Base-by-base conservation (phyloP, 1,284 basidiomycete species). In the Mycosarcoma maydis region DNA sequence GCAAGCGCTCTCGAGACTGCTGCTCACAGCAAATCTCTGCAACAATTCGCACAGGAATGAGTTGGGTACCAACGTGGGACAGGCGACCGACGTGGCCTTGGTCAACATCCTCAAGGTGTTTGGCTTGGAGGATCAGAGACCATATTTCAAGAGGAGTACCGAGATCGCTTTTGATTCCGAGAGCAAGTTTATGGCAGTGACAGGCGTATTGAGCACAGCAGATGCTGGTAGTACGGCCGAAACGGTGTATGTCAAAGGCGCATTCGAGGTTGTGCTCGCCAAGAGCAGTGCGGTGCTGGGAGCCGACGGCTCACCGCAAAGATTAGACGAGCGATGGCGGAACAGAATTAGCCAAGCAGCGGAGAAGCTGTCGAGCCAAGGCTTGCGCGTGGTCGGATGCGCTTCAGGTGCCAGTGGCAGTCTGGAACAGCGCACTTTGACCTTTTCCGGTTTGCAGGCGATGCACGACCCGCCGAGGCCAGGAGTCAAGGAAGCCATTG, bases 401-500 rank as follows among this genome's bases (percentile, higher is more conserved):
- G 94, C 93, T 1, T 93, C 90, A 65, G 92, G 92, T 0, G 17
- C 52, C 0, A 32, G 16, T 13, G 57, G 50, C 24, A 53, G 47
- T 43, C 56, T 72, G 4, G 83, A 81, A 17, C 72, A 80, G 16
- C 83, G 84, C 26, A 88, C 88, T 61, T 85, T 97, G 19, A 86
- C 94, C 1, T 98, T 98, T 80, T 90, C 88, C 4, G 95, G 94
- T 0, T 92, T 96, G 83, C 89, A 92, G 80, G 94, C 92, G 3
- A 98, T 98, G 93, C 86, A 91, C 59, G 95, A 98, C 82, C 95
- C 95, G 3, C 95, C 95, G 0, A 86, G 95, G 39, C 90, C 90
- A 70, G 94, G 94, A 22, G 94, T 98, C n/a, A 89, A 89, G 2
- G 90, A 93, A 72, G 90, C 94, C 9, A 90, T 98, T 62, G 85